Evolutionary conservation across 2,329 filamentous ascomycete genomes (phyloP), one percentile per base, ranked within the genome.

Genomic region (Thermoascus crustaceus): DNA sequence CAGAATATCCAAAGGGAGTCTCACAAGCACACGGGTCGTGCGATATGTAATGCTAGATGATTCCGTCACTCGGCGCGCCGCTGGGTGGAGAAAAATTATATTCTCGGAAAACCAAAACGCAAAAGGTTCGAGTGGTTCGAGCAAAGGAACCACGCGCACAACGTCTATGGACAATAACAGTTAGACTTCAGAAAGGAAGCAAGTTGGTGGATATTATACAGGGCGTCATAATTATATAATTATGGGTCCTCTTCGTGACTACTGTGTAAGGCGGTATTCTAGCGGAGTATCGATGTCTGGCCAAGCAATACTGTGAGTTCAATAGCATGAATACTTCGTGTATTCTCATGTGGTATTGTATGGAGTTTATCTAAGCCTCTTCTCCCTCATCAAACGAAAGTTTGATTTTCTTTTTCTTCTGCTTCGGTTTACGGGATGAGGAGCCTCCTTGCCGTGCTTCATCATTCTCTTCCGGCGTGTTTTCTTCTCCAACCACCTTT

Each of bases 371-470:
- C n/a, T n/a, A n/a, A n/a, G n/a, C n/a, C 40, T 22, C 23, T 38
- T 40, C 50, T 29, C 54, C 55, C 17, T 66, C 60, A 30, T 65
- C 60, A 44, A 67, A 67, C 2, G 64, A 67, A 9, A 67, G 52
- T 43, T 67, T 67, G 41, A 66, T 62, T 46, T 64, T 67, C 55
- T 65, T 66, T 38, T 58, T 60, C 43, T 61, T 64, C 40, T 50
- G 47, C 41, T 62, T 64, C 6, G 54, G 42, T 43, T 64, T 65
- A 32, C 50, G 52, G 30, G 47, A 38, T 23, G 45, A 41, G 26
- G 43, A 21, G 4, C 47, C 44, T 35, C 53, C 53, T 32, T 45
- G 39, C 26, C 36, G 44, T 16, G 34, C 36, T 20, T 50, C 45
- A 24, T 52, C 42, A 19, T 46, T 34, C n/a, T 51, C 44, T n/a